Evolutionary conservation across 2,329 filamentous ascomycete genomes (phyloP), one percentile per base, ranked within the genome.

Genomic region (Tolypocladium tropicale): DNA sequence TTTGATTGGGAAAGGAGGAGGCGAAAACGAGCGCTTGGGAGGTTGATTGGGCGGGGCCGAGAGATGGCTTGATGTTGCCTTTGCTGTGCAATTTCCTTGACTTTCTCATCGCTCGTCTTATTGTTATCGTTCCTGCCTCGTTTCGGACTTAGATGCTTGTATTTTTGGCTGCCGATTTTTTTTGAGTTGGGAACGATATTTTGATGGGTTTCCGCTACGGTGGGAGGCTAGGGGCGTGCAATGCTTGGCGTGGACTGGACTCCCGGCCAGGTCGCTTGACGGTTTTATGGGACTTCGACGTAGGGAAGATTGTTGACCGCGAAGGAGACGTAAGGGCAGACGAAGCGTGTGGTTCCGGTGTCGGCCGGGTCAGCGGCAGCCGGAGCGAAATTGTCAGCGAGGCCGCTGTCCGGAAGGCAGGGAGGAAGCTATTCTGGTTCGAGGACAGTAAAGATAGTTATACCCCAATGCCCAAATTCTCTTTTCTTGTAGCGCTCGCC

Each of bases 81-180:
- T 53, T 52, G 6, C 56, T n/a, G 30, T 50, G 46, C 52, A n/a
- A 41, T 52, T 18, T 55, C 34, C 11, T 46, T 39, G 36, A 30
- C 9, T 32, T 21, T 10, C 10, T 49, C 30, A 16, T n/a, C 43
- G n/a, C 43, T 49, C 28, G 33, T 55, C 46, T 55, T 28, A 14
- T 39, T 48, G 32, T 56, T 23, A n/a, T 51, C 46, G 32, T 7
- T 23, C 28, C 16, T 21, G 25, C 37, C 52, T 37, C 37, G 43
- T 41, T 39, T 53, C 52, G 39, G 51, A 28, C 51, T 36, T 55
- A 54, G 54, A 57, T 59, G 46, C 43, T 56, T 53, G 41, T 52
- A 37, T 54, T 28, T 33, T 49, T 55, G 32, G 53, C 34, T 28
- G 43, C 50, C 53, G 50, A 14, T 33, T 43, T 16, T 43, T 16